phyloP scores from a whole-genome alignment of 2,329 filamentous ascomycete species.

The Aspergillus niger region DNA sequence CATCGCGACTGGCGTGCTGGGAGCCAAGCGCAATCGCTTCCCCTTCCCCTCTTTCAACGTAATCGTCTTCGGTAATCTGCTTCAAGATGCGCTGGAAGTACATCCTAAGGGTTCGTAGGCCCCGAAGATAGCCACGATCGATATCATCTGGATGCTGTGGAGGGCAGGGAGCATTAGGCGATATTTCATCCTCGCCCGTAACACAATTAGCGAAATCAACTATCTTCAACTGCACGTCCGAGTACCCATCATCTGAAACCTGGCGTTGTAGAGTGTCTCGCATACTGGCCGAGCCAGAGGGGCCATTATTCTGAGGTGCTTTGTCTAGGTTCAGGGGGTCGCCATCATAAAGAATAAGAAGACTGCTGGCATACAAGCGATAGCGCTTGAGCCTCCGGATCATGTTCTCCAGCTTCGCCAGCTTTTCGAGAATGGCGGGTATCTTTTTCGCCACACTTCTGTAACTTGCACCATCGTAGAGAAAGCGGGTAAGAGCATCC shows the following conservation, averaged over 20 bases:
- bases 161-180: slow-evolving; percentile 67
- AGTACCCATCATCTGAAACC: slow-evolving; percentile 38
- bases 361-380: slow-evolving; percentile 90
- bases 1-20: slow-evolving; percentile 34
- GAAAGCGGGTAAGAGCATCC: slow-evolving; percentile 80
- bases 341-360: slow-evolving; percentile 96
- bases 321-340: slow-evolving; percentile 44
- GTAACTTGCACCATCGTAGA: slow-evolving; percentile 85
- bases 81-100: slow-evolving; percentile 88
- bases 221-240: slow-evolving; percentile 78
- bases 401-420: slow-evolving; percentile 79
- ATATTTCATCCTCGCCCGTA: slow-evolving; percentile 73
- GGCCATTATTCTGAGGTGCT: slow-evolving; percentile 24
- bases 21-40: slow-evolving; percentile 43
- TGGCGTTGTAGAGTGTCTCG: slow-evolving; percentile 38
- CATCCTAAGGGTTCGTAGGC: slow-evolving; percentile 72
- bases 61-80: slow-evolving; percentile 62
- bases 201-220: slow-evolving; percentile 98
- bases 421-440: slow-evolving; percentile 80
- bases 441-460: slow-evolving; percentile 82
- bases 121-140: slow-evolving; percentile 86
- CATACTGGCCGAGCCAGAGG: slow-evolving; percentile 24
- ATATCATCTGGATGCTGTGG: slow-evolving; percentile 78
- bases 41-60: slow-evolving; percentile 47
- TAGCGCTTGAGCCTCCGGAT: slow-evolving; percentile 79